Conservation (phyloP, 2,329 filamentous ascomycete species). For the Acarospora socialis region DNA sequence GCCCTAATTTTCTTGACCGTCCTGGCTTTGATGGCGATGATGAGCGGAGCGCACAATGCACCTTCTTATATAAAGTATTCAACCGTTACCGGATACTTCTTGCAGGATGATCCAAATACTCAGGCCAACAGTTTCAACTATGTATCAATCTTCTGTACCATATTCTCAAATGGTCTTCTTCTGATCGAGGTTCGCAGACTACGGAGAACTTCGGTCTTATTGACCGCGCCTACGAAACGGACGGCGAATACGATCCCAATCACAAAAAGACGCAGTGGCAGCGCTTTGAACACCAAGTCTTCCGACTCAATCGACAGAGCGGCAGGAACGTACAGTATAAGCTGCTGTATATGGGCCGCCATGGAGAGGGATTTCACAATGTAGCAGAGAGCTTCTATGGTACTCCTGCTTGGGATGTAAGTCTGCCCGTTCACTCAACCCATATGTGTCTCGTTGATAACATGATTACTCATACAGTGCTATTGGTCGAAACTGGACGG, state of each 20-base stretch:
- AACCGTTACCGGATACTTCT: conserved; percentile 34
- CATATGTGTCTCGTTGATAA: neutral
- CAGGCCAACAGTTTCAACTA: conserved; percentile 35
- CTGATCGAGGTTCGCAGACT: conserved; percentile 18
- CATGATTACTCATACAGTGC: conserved; percentile 23
- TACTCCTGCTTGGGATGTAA: conserved; percentile 44
- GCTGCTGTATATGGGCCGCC: conserved; percentile 44
- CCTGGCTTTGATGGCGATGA: too few species aligned
- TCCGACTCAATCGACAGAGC: conserved; percentile 29
- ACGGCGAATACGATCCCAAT: conserved; percentile 20
- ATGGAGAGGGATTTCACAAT: conserved; percentile 49
- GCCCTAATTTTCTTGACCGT: too few species aligned
- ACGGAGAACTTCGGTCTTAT: conserved; percentile 37
- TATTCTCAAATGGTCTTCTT: neutral
- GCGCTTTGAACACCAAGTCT: conserved; percentile 35
- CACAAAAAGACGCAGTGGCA: conserved; percentile 39
- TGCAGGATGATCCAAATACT: conserved; percentile 36
- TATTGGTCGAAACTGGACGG: conserved; percentile 47
- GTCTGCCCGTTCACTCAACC: conserved; percentile 11
- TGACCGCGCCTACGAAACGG: conserved; percentile 28
- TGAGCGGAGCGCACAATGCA: too few species aligned
- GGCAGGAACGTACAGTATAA: conserved; percentile 33
- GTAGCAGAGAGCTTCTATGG: conserved; percentile 45
- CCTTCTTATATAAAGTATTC: conserved; percentile 20
- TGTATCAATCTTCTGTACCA: conserved; percentile 18